These are phyloP conservation scores for Coniferiporia sulphurascens DNA, from an alignment of 1,284 basidiomycete species.

Conservation along the genomic window DNA sequence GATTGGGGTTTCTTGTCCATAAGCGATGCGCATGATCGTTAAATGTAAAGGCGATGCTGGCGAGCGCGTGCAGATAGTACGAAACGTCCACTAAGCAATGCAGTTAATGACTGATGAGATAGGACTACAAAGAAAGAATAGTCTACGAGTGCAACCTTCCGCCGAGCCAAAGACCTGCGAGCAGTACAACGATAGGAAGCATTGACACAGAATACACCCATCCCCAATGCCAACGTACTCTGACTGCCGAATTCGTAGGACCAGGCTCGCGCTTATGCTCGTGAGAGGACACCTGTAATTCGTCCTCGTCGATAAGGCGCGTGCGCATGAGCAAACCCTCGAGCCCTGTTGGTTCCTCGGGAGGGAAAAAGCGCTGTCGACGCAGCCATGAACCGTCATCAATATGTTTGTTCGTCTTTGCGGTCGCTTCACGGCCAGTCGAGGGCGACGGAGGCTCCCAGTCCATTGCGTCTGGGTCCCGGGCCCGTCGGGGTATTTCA, in stretches of 20 bases:
- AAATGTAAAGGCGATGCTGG: no score
- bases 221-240: constrained; percentile 28
- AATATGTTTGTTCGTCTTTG: background rate
- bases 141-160: constrained; percentile 1
- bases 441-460: constrained; percentile 51
- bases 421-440: constrained; percentile 11
- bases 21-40: no score
- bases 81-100: no score
- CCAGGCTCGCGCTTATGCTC: background rate
- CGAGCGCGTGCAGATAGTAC: no score
- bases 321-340: constrained; percentile 68
- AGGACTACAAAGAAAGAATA: background rate
- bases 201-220: constrained; percentile 33
- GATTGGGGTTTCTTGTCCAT: no score
- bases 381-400: constrained; percentile 28
- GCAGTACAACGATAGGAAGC: constrained; percentile 25
- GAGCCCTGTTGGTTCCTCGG: constrained; percentile 72
- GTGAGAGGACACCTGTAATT: background rate
- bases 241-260: background rate
- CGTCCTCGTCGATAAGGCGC: constrained; percentile 44
- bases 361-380: constrained; percentile 69
- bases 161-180: background rate
- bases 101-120: background rate
- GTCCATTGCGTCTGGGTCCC: constrained; percentile 58
- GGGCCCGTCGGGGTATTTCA: constrained; percentile 18